A percentile compares a stretch with the other conserved stretches of the same genome.
Conservation (phyloP, 768 basidiomycete species). For the Tulasnella sp. region DNA sequence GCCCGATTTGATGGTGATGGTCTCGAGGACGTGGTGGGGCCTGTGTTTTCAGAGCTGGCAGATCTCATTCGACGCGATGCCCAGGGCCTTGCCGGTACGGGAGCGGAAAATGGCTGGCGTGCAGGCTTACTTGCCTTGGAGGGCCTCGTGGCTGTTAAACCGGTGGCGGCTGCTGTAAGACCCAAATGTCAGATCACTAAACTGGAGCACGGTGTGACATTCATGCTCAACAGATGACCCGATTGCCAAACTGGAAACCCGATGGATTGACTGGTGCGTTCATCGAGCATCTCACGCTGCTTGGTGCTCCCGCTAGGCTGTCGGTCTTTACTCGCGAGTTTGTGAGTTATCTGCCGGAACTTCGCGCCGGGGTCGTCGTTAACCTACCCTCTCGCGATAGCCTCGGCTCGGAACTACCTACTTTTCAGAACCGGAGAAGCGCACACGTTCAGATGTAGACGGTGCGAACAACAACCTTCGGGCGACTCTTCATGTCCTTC, state of each 20-base stretch:
- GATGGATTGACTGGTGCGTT: slow-evolving; percentile 50
- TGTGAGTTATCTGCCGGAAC: slow-evolving; percentile 44
- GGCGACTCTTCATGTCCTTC: slow-evolving; percentile 78
- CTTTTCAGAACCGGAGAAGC: slow-evolving; percentile 80
- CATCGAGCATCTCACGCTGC: slow-evolving; percentile 54
- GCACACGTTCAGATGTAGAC: slow-evolving; percentile 67
- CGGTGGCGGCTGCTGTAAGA: slow-evolving; percentile 65
- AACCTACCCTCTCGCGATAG: slow-evolving; percentile 40
- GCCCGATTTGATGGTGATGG: slow-evolving; percentile 77
- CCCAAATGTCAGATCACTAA: neutral
- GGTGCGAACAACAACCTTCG: slow-evolving; percentile 80
- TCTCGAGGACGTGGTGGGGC: slow-evolving; percentile 71
- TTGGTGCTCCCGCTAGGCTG: slow-evolving; percentile 77
- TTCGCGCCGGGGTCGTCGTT: neutral
- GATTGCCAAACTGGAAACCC: slow-evolving; percentile 71
- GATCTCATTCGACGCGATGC: slow-evolving; percentile 16
- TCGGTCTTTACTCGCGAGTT: slow-evolving; percentile 87
- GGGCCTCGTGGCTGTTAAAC: slow-evolving; percentile 73
- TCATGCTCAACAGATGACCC: slow-evolving; percentile 48
- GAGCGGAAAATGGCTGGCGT: slow-evolving; percentile 54
- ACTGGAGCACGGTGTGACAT: neutral
- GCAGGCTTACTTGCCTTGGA: slow-evolving; percentile 76
- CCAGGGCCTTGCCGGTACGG: slow-evolving; percentile 20
- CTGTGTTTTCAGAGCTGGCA: slow-evolving; percentile 46
- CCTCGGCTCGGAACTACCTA: slow-evolving; percentile 71